These are phyloP conservation scores for Thielaviopsis cerberus DNA, from an alignment of 2,329 filamentous ascomycete genomes.

Conservation along the genomic window DNA sequence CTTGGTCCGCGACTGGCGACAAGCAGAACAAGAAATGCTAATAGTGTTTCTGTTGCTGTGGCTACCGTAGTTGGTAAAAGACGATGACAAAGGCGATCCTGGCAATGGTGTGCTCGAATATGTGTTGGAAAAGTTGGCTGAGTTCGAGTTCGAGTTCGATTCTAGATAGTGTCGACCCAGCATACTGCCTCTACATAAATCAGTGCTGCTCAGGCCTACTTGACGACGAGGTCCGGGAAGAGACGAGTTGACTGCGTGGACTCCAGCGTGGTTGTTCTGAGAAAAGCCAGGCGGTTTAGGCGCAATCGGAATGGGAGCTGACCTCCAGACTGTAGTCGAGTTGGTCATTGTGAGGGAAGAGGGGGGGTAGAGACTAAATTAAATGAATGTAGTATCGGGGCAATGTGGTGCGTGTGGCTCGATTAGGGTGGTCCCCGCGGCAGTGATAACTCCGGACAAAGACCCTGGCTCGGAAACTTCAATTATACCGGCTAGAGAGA, in stretches of 20 bases:
- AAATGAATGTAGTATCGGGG: not conserved
- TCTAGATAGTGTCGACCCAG: conserved; percentile 14
- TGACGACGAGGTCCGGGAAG: conserved; percentile 19
- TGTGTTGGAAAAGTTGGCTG: conserved; percentile 12
- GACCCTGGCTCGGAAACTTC: not conserved
- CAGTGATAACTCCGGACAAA: not conserved
- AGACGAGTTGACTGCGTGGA: conserved; percentile 18
- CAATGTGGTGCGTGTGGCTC: not conserved
- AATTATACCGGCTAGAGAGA: not conserved
- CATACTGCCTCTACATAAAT: conserved; percentile 31
- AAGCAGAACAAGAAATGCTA: conserved; percentile 49
- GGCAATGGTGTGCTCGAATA: not conserved
- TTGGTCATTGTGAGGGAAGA: conserved; percentile 31
- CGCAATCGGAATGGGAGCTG: conserved; percentile 47
- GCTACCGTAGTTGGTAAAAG: conserved; percentile 1
- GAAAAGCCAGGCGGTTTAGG: conserved; percentile 30
- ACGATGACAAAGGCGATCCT: not conserved
- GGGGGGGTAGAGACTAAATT: conserved; percentile 9
- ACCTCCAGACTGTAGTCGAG: conserved; percentile 35
- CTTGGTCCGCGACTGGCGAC: conserved; percentile 52
- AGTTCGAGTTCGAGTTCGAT: not conserved
- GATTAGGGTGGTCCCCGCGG: not conserved
- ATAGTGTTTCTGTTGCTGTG: conserved; percentile 23
- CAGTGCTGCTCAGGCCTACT: conserved; percentile 28
- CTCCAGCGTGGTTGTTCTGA: conserved; percentile 19